phyloP scores from a whole-genome alignment of 2,329 filamentous ascomycete species.

The Cladorrhinum sp. region DNA sequence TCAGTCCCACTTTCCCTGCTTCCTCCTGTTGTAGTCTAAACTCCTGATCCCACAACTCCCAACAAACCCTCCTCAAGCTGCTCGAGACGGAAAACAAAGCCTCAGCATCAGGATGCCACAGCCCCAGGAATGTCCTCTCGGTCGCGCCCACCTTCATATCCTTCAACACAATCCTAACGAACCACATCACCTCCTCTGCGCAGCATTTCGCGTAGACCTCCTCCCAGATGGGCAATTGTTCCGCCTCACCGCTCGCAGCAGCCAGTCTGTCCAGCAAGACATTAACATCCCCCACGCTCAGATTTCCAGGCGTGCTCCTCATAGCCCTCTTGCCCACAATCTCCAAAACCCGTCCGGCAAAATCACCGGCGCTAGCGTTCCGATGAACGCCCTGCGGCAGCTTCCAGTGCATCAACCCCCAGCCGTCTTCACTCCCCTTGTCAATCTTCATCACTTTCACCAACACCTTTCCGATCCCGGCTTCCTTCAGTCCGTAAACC shows the following conservation, averaged over 20 bases:
- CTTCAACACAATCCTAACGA: slow-evolving; percentile 87
- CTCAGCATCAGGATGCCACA: slow-evolving; percentile 78
- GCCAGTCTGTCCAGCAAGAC: slow-evolving; percentile 76
- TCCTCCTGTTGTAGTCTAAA: slow-evolving; percentile 71
- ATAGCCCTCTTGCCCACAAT: slow-evolving; percentile 81
- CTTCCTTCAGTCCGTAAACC: slow-evolving; percentile 94
- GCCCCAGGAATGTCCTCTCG: slow-evolving; percentile 81
- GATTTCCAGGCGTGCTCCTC: slow-evolving; percentile 67
- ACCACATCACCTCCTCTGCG: slow-evolving; percentile 87
- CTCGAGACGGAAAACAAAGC: slow-evolving; percentile 85
- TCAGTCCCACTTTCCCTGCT: slow-evolving; percentile 60
- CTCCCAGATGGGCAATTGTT: slow-evolving; percentile 77
- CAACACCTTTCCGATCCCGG: slow-evolving; percentile 82
- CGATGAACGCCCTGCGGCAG: slow-evolving; percentile 49
- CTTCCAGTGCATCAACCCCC: slow-evolving; percentile 88
- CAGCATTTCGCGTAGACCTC: slow-evolving; percentile 91
- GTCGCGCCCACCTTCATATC: slow-evolving; percentile 74
- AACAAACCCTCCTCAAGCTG: slow-evolving; percentile 85
- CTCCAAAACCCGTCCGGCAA: slow-evolving; percentile 84
- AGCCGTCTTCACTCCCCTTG: slow-evolving; percentile 83
- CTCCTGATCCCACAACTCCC: slow-evolving; percentile 78
- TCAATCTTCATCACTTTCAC: slow-evolving; percentile 91
- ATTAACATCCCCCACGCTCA: slow-evolving; percentile 90
- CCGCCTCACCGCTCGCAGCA: slow-evolving; percentile 71
- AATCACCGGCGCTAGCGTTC: slow-evolving; percentile 72